Evolutionary conservation across 306 rosid genomes (phyloP).

Genomic region (Oxytropis ochrocephala): DNA sequence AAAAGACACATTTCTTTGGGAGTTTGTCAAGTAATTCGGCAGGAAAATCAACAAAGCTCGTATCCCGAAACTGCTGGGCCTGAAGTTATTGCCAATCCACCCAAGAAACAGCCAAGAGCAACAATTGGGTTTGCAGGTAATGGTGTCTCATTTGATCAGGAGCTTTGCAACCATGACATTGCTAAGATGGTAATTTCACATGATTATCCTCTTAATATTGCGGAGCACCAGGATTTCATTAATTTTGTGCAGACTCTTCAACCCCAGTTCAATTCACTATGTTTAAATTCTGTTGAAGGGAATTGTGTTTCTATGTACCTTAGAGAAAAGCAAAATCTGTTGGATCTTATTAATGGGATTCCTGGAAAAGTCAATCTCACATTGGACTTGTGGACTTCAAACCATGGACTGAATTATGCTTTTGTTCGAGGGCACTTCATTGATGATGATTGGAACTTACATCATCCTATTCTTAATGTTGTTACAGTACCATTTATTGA

Average conservation of each 20-base stretch:
- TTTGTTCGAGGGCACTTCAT: slow-evolving; percentile 77
- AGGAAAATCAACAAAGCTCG: slow-evolving; percentile 40
- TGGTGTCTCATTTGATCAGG: slow-evolving; percentile 54
- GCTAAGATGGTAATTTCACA: slow-evolving; percentile 82
- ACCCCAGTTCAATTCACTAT: slow-evolving; percentile 56
- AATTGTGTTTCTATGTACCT: slow-evolving; percentile 51
- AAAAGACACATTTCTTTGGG: slow-evolving; percentile 73
- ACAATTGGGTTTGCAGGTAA: slow-evolving; percentile 30
- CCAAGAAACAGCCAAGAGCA: slow-evolving; percentile 51
- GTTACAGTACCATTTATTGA: slow-evolving; percentile 53
- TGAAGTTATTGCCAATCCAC: slow-evolving; percentile 30
- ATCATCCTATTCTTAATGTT: slow-evolving; percentile 68
- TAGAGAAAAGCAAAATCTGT: slow-evolving; percentile 59
- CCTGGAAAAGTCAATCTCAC: slow-evolving; percentile 79
- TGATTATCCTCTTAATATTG: slow-evolving; percentile 84
- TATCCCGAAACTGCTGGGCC: slow-evolving; percentile 21
- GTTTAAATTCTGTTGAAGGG: slow-evolving; percentile 41
- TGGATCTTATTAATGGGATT: slow-evolving; percentile 51
- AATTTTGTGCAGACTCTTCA: slow-evolving; percentile 57
- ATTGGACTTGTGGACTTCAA: slow-evolving; percentile 68
- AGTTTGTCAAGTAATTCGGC: slow-evolving; percentile 63
- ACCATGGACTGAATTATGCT: slow-evolving; percentile 56
- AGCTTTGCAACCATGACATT: slow-evolving; percentile 53
- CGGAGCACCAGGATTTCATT: slow-evolving; percentile 68
- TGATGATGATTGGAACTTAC: slow-evolving; percentile 70